Evolutionary conservation across 2,329 filamentous ascomycete species (phyloP).

Genomic region (Fusarium succisae): DNA sequence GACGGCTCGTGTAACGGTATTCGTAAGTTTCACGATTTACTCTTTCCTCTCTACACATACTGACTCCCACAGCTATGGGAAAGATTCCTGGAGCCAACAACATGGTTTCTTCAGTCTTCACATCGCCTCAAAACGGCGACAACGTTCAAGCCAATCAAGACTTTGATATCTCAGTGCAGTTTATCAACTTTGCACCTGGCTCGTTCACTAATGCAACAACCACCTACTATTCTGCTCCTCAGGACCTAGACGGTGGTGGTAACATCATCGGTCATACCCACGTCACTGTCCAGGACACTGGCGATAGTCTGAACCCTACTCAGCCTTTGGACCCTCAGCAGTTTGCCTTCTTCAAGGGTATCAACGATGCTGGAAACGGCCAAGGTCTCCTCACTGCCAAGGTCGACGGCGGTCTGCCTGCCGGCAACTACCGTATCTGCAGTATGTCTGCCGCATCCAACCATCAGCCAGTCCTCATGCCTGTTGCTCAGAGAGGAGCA

Average conservation of each 20-base stretch:
- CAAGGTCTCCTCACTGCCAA: conserved; percentile 62
- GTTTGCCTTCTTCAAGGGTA: conserved; percentile 74
- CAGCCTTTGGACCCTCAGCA: conserved; percentile 61
- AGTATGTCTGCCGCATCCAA: conserved; percentile 71
- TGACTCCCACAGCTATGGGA: conserved; percentile 60
- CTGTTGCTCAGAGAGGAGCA: conserved; percentile 71
- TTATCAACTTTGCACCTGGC: conserved; percentile 64
- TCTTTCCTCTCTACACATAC: conserved; percentile 12
- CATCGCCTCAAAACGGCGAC: conserved; percentile 62
- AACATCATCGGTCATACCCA: conserved; percentile 68
- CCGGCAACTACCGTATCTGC: conserved; percentile 72
- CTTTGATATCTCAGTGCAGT: conserved; percentile 64
- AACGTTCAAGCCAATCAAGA: conserved; percentile 56
- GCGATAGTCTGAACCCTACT: conserved; percentile 59
- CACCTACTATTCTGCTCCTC: conserved; percentile 70
- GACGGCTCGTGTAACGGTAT: conserved; percentile 72
- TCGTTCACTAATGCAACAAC: conserved; percentile 67
- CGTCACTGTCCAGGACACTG: conserved; percentile 66
- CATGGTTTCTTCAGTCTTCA: conserved; percentile 67
- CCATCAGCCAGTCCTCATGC: conserved; percentile 73
- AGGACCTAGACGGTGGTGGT: conserved; percentile 59
- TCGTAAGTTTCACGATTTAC: conserved; percentile 53
- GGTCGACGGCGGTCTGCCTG: conserved; percentile 67
- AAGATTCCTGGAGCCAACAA: conserved; percentile 63
- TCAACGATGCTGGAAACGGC: conserved; percentile 69